Evolutionary conservation across 306 rosid species (phyloP), one percentile per base, ranked within the genome.

Genomic region (Rosa persica): DNA sequence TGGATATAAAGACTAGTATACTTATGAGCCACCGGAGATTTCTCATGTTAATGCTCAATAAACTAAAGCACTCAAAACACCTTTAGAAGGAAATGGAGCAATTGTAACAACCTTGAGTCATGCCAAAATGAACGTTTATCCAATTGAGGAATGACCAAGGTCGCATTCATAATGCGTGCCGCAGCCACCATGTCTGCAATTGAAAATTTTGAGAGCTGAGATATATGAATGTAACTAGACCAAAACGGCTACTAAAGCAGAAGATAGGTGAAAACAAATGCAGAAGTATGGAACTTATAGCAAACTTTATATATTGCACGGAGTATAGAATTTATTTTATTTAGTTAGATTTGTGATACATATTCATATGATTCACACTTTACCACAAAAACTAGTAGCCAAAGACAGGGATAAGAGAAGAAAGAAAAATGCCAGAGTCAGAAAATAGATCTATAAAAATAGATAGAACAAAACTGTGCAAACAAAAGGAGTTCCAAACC

Each of bases 271-370:
- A 75, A 72, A 61, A 48, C 23, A 54, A 9, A 54, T 23, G 82
- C 22, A 38, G 0, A 49, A 68, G 78, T 22, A 38, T 12, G 47
- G n/a, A 81, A 83, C 98, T 81, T 89, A 92, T 97, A 66, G 96
- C 88, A 74, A 20, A 43, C 55, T n/a, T 47, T 20, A n/a, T 22
- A 55, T 36, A 8, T 48, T 17, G 39, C 34, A 17, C n/a, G 48
- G 48, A 25, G 9, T 25, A 27, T 8, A 71, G 16, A 48, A 27
- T 47, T 16, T 71, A 8, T 16, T 47, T 71, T 34, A 13, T 2
- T 5, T 34, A 15, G 46, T 16, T 38, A 66, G 23, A 38, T 65
- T 22, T 34, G 25, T 6, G 20, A 2, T 2, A 13, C 23, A 17
- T 20, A 65, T 16, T 36, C 3, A 12, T 5, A 65, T 34, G 43